Percentiles rank a stretch among this genome's conserved stretches.
Conservation (phyloP, 2,329 filamentous ascomycete genomes). For the Alternaria sp. region DNA sequence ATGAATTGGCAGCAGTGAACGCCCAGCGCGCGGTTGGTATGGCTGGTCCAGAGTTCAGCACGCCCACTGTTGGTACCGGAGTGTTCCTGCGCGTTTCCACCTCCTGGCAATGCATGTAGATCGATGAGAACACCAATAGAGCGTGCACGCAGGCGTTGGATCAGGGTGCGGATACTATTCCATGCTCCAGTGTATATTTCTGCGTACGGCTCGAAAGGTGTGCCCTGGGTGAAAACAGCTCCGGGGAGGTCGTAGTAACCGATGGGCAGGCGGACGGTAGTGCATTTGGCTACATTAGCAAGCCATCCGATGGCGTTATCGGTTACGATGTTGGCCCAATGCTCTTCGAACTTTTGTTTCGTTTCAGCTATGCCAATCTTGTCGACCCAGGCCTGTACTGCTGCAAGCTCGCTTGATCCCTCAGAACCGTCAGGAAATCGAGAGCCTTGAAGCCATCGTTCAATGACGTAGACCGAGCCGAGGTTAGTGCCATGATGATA, state of each 20-base stretch:
- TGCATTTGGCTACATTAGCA: constrained; percentile 59
- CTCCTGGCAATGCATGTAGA: constrained; percentile 64
- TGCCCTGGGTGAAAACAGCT: constrained; percentile 56
- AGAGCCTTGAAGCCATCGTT: constrained; percentile 61
- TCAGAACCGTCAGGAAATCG: constrained; percentile 55
- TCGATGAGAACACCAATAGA: constrained; percentile 66
- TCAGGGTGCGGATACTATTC: constrained; percentile 56
- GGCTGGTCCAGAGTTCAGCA: constrained; percentile 59
- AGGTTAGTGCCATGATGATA: constrained; percentile 67
- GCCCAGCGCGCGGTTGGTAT: constrained; percentile 53
- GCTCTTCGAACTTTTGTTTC: constrained; percentile 58
- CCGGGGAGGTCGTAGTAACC: constrained; percentile 64
- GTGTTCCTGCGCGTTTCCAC: constrained; percentile 62
- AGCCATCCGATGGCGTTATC: constrained; percentile 62
- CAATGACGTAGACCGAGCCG: constrained; percentile 65
- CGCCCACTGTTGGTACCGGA: constrained; percentile 61
- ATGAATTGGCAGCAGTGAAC: constrained; percentile 59
- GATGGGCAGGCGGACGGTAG: constrained; percentile 65
- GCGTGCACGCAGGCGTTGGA: constrained; percentile 52
- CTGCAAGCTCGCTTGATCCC: constrained; percentile 60
- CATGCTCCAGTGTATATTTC: constrained; percentile 62
- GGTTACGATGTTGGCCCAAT: constrained; percentile 60
- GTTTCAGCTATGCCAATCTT: constrained; percentile 57
- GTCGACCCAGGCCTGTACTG: constrained; percentile 57
- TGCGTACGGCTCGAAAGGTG: constrained; percentile 58